phyloP scores from a whole-genome alignment of 805 yeast genomes.

The Candida nanaspora region DNA sequence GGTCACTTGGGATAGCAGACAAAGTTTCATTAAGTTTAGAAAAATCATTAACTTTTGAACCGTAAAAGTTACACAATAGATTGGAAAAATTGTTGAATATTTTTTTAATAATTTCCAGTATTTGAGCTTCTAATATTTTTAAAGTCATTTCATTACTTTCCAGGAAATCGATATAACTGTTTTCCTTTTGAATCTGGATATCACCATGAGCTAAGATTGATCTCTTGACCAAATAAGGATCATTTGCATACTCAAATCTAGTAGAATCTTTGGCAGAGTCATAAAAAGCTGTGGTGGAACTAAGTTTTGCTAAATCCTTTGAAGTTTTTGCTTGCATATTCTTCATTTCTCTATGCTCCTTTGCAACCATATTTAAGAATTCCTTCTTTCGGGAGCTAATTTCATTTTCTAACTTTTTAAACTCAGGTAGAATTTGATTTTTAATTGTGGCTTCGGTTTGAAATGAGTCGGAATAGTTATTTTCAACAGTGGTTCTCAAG shows the following conservation, averaged over 20 bases:
- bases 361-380: conserved; percentile 25
- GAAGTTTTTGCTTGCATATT: conserved; percentile 26
- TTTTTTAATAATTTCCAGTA: conserved; percentile 34
- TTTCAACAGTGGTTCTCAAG: conserved; percentile 21
- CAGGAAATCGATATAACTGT: conserved; percentile 36
- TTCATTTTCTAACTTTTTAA: conserved; percentile 32
- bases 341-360: conserved; percentile 33
- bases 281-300: conserved; percentile 13
- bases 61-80: conserved; percentile 24
- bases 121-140: conserved; percentile 34
- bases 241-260: conserved; percentile 30
- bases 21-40: conserved; percentile 24
- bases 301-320: conserved; percentile 19
- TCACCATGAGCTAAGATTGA: conserved; percentile 27
- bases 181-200: conserved; percentile 38
- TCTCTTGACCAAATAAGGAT: conserved; percentile 41
- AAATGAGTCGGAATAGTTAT: conserved; percentile 24
- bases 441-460: conserved; percentile 33
- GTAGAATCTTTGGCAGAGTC: conserved; percentile 7
- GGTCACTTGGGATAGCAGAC: conserved; percentile 25
- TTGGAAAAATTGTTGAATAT: conserved; percentile 24
- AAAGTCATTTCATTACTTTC: conserved; percentile 33
- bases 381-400: conserved; percentile 36
- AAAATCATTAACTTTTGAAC: conserved; percentile 21
- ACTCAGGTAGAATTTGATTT: conserved; percentile 33